A percentile compares a stretch with the other conserved stretches of the same genome.
phyloP scores from a whole-genome alignment of 805 yeast genomes.

The Ogataea methanolica region DNA sequence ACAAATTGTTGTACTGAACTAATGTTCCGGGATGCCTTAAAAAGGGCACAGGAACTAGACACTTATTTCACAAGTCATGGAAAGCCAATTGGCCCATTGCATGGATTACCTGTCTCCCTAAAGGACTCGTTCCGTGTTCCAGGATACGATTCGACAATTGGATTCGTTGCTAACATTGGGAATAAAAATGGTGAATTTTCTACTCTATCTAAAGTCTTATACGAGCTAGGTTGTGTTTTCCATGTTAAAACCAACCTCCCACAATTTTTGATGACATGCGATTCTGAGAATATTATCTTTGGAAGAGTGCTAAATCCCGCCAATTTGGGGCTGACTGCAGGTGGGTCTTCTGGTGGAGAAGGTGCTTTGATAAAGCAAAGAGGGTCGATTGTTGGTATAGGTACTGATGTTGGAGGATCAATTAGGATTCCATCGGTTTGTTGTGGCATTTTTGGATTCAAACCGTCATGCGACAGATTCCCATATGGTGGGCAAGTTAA shows the following conservation, averaged over 20 bases:
- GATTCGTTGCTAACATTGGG: conserved; percentile 11
- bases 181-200: conserved; percentile 8
- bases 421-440: conserved; percentile 55
- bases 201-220: conserved; percentile 17
- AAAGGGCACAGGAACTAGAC: conserved; percentile 19
- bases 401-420: conserved; percentile 63
- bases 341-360: conserved; percentile 66
- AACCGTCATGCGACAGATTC: conserved; percentile 36
- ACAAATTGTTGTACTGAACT: conserved; percentile 23
- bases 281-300: conserved; percentile 44
- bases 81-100: conserved; percentile 19
- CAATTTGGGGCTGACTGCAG: conserved; percentile 48
- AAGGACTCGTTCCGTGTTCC: conserved; percentile 43
- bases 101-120: conserved; percentile 40
- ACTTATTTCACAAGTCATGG: conserved; percentile 9
- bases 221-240: conserved; percentile 32
- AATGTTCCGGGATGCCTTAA: conserved; percentile 20
- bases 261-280: conserved; percentile 55
- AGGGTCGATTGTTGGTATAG: conserved; percentile 54
- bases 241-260: conserved; percentile 48
- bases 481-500: conserved; percentile 24
- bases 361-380: conserved; percentile 51
- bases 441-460: conserved; percentile 49
- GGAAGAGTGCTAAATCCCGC: conserved; percentile 48
- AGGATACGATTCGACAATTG: conserved; percentile 29